Evolutionary conservation across 2,329 filamentous ascomycete genomes (phyloP).

Genomic region (Lomentospora prolificans): DNA sequence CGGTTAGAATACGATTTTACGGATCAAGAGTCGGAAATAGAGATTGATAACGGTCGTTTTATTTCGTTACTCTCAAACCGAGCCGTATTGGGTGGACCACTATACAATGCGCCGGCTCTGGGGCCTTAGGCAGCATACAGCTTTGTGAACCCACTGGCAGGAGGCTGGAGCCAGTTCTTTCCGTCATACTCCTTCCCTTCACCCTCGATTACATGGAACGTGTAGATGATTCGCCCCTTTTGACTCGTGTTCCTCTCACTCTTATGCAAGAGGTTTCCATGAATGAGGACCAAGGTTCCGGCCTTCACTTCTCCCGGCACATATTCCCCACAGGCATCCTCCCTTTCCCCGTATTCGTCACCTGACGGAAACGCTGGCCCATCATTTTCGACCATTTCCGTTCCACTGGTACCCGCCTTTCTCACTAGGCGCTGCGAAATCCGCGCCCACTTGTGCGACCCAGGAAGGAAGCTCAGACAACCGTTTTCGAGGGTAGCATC

Average conservation of each 20-base stretch:
- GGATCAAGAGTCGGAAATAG: not conserved
- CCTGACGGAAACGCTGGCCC: constrained; percentile 53
- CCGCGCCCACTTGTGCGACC: constrained; percentile 66
- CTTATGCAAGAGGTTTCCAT: constrained; percentile 93
- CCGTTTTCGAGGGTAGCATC: constrained; percentile 82
- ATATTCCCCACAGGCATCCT: constrained; percentile 44
- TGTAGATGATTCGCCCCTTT: constrained; percentile 90
- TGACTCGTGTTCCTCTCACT: constrained; percentile 83
- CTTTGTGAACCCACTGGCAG: constrained; percentile 66
- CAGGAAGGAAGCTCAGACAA: constrained; percentile 76
- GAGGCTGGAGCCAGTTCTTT: constrained; percentile 89
- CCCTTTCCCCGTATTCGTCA: constrained; percentile 33
- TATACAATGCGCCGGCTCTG: not conserved
- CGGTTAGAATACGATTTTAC: constrained; percentile 1
- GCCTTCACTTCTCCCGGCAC: constrained; percentile 81
- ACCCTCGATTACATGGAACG: constrained; percentile 92
- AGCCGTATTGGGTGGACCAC: not conserved
- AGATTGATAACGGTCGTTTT: constrained; percentile 1
- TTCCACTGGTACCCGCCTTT: constrained; percentile 41
- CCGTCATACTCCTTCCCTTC: constrained; percentile 65
- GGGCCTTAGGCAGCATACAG: constrained; percentile 29
- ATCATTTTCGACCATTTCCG: constrained; percentile 61
- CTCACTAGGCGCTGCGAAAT: constrained; percentile 69
- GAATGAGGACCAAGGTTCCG: constrained; percentile 83
- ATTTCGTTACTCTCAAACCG: not conserved